Evolutionary conservation across 2,329 filamentous ascomycete species (phyloP), one percentile per base, ranked within the genome.

Genomic region (Decorospora gaudefroyi): DNA sequence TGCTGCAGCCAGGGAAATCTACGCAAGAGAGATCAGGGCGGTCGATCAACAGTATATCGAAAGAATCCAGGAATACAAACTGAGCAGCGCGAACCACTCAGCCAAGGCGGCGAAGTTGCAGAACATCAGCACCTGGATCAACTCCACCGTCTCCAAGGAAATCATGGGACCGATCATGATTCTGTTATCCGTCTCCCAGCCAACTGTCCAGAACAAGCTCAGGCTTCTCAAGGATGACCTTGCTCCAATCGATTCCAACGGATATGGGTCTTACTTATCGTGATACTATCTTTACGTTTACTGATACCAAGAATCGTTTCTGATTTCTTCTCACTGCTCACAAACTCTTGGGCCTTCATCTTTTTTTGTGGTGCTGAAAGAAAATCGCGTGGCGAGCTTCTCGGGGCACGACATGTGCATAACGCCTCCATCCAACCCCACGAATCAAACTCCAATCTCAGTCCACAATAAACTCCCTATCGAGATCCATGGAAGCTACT

Each of bases 401-500:
- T 15, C 12, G 4, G 6, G 8, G 6, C 15, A 12, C 4, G 27
- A 29, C 27, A 9, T 15, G 15, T 9, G 17, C 6, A 29, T 10
- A 7, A 15, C 27, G 15, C 27, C 27, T 5, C 27, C 7, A 15
- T 6, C 30, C 7, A 15, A 6, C 3, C 16, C 9, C 22, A 16
- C 37, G 23, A 13, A 26, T 17, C 23, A 29, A 40, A 40, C 33
- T 34, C 22, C 23, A 42, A 30, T 11, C 23, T 4, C 9, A 6
- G 15, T 28, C 15, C 32, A 17, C 27, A 31, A 33, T n/a, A n/a
- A 31, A 13, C 10, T 13, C 13, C 4, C 18, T 34, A 31, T 34
- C 22, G 27, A 48, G 40, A 39, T 41, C 25, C 23, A 37, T 12
- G 13, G 38, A 46, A 45, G 31, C 40, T 37, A 49, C 21, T 21